phyloP scores from a whole-genome alignment of 495 filamentous ascomycete genomes.

The Trichoderma reesei region DNA sequence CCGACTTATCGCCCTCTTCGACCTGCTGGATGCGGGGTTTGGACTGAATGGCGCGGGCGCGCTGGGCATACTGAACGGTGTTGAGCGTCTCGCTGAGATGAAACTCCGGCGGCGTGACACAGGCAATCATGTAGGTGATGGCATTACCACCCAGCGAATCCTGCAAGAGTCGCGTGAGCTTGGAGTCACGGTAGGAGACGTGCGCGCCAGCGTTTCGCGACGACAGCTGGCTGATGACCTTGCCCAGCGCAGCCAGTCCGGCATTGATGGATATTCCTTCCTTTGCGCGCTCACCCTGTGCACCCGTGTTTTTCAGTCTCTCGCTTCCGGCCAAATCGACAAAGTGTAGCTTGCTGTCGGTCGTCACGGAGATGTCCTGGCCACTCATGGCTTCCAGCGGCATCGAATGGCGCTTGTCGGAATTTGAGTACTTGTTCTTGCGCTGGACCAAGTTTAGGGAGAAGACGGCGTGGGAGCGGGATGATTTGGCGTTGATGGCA shows the following conservation, averaged over 20 bases:
- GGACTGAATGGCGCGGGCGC: slow-evolving; percentile 92
- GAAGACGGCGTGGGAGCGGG: slow-evolving; percentile 97
- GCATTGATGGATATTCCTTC: slow-evolving; percentile 99
- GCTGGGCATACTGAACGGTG: slow-evolving; percentile 93
- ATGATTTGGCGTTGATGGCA: slow-evolving; percentile 95
- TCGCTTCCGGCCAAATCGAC: slow-evolving; percentile 98
- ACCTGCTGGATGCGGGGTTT: slow-evolving; percentile 92
- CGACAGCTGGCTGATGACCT: slow-evolving; percentile 96
- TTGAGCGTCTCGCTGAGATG: slow-evolving; percentile 97
- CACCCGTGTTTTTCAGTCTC: slow-evolving; percentile 91
- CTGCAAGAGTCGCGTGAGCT: slow-evolving; percentile 88
- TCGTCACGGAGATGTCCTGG: slow-evolving; percentile 59
- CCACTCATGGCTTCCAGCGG: slow-evolving; percentile 72
- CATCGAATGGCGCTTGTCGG: slow-evolving; percentile 83
- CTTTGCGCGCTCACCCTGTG: slow-evolving; percentile 87
- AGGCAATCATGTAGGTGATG: slow-evolving; percentile 99
- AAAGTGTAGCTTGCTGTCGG: slow-evolving; percentile 98
- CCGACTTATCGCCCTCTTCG: slow-evolving; percentile 92
- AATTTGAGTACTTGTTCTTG: slow-evolving; percentile 49
- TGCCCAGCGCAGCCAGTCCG: slow-evolving; percentile 87
- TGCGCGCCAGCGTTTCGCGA: slow-evolving; percentile 80
- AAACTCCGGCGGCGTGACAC: slow-evolving; percentile 93
- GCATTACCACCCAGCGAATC: slow-evolving; percentile 98
- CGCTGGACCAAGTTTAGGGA: slow-evolving; percentile 89
- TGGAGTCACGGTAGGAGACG: slow-evolving; percentile 96